These are phyloP conservation scores for Dioscorea zingiberensis DNA, from an alignment of 106 monocot genomes.

Conservation along the genomic window DNA sequence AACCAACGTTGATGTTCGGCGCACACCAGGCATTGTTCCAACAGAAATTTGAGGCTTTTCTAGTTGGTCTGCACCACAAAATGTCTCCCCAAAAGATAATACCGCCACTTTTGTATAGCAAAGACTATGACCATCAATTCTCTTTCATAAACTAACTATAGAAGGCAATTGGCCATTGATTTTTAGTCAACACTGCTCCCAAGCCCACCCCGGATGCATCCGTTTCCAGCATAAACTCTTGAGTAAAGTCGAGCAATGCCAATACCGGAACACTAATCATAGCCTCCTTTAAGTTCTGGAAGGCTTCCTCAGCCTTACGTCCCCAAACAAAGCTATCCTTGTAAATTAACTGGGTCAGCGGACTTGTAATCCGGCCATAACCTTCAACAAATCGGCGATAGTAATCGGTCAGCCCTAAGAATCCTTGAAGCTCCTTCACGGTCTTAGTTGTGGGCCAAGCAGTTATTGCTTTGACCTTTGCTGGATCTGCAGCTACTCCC, in stretches of 20 bases:
- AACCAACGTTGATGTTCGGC: too few species aligned
- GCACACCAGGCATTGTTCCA: too few species aligned
- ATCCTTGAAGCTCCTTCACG: not conserved
- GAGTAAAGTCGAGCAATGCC: not conserved
- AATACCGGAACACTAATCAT: not conserved
- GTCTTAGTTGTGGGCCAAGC: not conserved
- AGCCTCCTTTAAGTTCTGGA: not conserved
- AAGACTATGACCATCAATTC: not conserved
- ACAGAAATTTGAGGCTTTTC: too few species aligned
- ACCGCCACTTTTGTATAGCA: not conserved
- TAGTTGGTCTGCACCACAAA: too few species aligned
- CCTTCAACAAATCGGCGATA: not conserved
- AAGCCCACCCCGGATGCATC: not conserved
- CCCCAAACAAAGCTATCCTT: constrained; percentile 1
- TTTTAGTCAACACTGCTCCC: not conserved
- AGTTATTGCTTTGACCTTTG: not conserved
- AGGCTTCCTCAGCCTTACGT: not conserved
- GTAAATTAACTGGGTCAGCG: not conserved
- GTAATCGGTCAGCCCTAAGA: constrained; percentile 1
- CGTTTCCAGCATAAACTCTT: not conserved
- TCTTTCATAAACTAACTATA: not conserved
- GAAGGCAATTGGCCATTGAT: not conserved
- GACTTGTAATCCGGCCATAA: not conserved
- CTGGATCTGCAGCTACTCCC: not conserved
- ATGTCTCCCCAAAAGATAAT: too few species aligned